Evolutionary conservation across 129 eudicot species (phyloP).

Genomic region (Flaveria trinervia): DNA sequence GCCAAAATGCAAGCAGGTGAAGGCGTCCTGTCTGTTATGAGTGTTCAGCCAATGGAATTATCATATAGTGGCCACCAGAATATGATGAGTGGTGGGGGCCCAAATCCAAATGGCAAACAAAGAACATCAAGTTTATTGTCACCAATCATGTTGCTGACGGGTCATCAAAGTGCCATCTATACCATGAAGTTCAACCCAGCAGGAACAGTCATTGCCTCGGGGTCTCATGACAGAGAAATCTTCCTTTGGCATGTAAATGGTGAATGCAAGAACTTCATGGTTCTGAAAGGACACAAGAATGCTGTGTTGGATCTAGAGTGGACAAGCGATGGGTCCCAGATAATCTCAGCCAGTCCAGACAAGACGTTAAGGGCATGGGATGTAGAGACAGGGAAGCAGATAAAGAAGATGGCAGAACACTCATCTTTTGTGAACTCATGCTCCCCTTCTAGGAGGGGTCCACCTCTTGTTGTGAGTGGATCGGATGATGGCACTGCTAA

Average conservation of each 20-base stretch:
- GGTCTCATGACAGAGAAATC: conserved; percentile 91
- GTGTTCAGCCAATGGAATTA: conserved; percentile 78
- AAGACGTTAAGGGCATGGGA: conserved; percentile 96
- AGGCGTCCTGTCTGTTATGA: conserved; percentile 66
- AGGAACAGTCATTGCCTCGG: conserved; percentile 80
- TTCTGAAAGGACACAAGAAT: conserved; percentile 87
- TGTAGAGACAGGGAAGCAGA: conserved; percentile 85
- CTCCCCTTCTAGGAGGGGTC: conserved; percentile 92
- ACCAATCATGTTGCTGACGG: conserved; percentile 82
- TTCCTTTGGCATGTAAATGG: conserved; percentile 82
- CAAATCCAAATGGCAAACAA: conserved; percentile 57
- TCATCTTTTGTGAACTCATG: conserved; percentile 87
- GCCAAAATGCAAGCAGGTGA: conserved; percentile 66
- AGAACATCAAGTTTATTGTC: conserved; percentile 78
- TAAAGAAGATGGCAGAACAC: conserved; percentile 91
- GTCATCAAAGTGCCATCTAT: conserved; percentile 88
- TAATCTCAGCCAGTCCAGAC: conserved; percentile 91
- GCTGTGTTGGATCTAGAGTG: conserved; percentile 86
- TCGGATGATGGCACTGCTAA: conserved; percentile 98
- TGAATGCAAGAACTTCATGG: conserved; percentile 93
- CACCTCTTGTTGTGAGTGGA: conserved; percentile 90
- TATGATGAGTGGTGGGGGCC: conserved; percentile 26
- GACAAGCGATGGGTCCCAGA: conserved; percentile 82
- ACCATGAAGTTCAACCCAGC: conserved; percentile 85
- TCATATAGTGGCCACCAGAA: conserved; percentile 47